phyloP scores from a whole-genome alignment of 805 yeast species.

The Pichia nanzhaoensis region DNA sequence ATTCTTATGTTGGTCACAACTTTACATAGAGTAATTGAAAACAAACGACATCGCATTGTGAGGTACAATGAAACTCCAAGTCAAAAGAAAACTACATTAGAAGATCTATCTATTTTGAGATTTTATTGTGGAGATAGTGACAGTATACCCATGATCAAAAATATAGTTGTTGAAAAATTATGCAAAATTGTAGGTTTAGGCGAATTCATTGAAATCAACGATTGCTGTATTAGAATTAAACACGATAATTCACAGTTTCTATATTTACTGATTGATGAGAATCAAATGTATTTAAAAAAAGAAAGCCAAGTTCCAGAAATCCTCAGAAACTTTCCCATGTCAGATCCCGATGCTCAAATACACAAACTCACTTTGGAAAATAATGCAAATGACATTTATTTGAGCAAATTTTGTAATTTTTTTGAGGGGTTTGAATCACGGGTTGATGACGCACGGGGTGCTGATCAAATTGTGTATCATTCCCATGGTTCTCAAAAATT shows the following conservation, averaged over 20 bases:
- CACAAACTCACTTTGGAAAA: too few species aligned
- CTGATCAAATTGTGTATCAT: conserved; percentile 9
- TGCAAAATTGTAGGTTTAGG: conserved; percentile 1
- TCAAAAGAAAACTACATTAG: conserved; percentile 4
- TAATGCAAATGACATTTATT: not conserved
- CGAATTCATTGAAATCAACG: conserved; percentile 3
- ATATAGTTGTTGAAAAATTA: conserved; percentile 10
- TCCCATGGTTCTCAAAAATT: not conserved
- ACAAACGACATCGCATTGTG: not conserved
- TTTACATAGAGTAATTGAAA: not conserved
- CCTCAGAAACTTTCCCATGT: conserved; percentile 1
- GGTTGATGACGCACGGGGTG: conserved; percentile 5
- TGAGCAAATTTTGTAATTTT: not conserved
- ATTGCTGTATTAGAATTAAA: conserved; percentile 2
- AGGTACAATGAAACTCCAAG: not conserved
- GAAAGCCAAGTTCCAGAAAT: conserved; percentile 3
- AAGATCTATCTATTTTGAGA: conserved; percentile 11
- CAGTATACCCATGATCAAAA: not conserved
- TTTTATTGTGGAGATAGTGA: conserved; percentile 13
- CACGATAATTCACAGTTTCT: not conserved
- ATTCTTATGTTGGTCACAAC: conserved; percentile 1
- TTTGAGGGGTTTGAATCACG: conserved; percentile 1
- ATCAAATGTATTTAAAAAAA: conserved; percentile 2
- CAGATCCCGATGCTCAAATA: not conserved
- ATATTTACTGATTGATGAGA: conserved; percentile 2